phyloP scores from a whole-genome alignment of 768 basidiomycete genomes.

The Tulasnella sp. region DNA sequence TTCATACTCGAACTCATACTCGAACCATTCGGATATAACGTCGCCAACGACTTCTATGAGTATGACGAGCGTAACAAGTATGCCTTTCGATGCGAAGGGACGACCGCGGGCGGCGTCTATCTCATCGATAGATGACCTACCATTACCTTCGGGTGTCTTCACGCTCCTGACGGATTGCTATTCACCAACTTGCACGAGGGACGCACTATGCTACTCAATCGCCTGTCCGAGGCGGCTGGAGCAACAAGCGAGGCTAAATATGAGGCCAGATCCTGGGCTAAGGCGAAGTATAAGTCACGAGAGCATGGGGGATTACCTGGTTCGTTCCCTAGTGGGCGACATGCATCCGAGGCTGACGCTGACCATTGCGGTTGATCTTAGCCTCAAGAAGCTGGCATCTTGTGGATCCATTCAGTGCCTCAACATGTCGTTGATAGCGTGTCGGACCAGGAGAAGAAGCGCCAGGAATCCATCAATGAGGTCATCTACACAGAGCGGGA shows the following conservation, averaged over 20 bases:
- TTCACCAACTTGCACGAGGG: conserved; percentile 90
- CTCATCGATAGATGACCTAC: conserved; percentile 18
- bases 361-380: conserved; percentile 25
- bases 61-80: background rate
- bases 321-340: conserved; percentile 31
- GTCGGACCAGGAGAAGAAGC: conserved; percentile 83
- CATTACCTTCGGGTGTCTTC: conserved; percentile 85
- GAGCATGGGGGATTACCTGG: conserved; percentile 69
- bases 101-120: background rate
- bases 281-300: conserved; percentile 75
- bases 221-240: conserved; percentile 90
- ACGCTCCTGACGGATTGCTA: conserved; percentile 96
- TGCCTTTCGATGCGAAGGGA: background rate
- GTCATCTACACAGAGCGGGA: conserved; percentile 90
- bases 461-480: conserved; percentile 98
- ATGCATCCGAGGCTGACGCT: no score
- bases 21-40: background rate
- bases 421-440: conserved; percentile 89
- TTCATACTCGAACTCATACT: background rate
- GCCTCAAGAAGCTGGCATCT: conserved; percentile 63
- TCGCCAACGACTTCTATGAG: background rate
- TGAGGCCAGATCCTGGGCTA: conserved; percentile 86
- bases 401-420: conserved; percentile 96
- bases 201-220: conserved; percentile 93
- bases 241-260: conserved; percentile 87